phyloP scores from a whole-genome alignment of 768 basidiomycete species.

The Dacryopinax spathularia region DNA sequence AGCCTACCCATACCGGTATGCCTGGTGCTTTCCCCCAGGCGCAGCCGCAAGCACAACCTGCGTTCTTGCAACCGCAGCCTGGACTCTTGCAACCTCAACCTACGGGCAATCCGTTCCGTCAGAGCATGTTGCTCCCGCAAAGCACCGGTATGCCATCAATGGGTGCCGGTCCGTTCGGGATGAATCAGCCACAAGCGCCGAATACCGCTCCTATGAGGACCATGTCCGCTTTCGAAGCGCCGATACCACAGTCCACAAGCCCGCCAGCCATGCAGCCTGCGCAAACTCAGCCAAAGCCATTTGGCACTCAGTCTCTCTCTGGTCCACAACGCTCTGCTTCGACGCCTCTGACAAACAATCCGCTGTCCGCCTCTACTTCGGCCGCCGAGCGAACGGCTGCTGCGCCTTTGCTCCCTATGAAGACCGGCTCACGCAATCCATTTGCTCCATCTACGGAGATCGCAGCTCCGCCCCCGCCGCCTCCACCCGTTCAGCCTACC shows the following conservation, averaged over 20 bases:
- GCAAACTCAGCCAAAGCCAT: constrained; percentile 13
- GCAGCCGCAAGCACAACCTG: constrained; percentile 19
- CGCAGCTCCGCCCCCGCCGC: constrained; percentile 33
- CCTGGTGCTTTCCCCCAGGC: constrained; percentile 29
- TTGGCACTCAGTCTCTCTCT: constrained; percentile 5
- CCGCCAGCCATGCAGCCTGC: constrained; percentile 6
- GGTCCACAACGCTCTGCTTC: constrained; percentile 44
- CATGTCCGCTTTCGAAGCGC: constrained; percentile 13
- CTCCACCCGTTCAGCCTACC: constrained; percentile 64
- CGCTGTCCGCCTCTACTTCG: constrained; percentile 18
- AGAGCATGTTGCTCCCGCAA: constrained; percentile 56
- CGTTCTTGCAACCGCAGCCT: constrained; percentile 24
- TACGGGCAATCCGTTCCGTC: constrained; percentile 65
- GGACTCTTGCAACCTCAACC: constrained; percentile 28
- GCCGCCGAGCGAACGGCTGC: constrained; percentile 27
- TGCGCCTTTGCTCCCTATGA: constrained; percentile 66
- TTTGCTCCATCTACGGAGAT: constrained; percentile 57
- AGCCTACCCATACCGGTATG: constrained; percentile 22
- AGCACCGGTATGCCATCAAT: constrained; percentile 43
- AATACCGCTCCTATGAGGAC: constrained; percentile 12
- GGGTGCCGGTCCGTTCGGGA: constrained; percentile 12
- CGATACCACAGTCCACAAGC: neutral
- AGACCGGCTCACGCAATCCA: constrained; percentile 90
- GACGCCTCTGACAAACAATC: constrained; percentile 43
- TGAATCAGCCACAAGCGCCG: neutral